Percentiles rank a stretch among this genome's conserved stretches.
These are phyloP conservation scores for Suillus subluteus DNA, from an alignment of 768 basidiomycete genomes.

Conservation along the genomic window DNA sequence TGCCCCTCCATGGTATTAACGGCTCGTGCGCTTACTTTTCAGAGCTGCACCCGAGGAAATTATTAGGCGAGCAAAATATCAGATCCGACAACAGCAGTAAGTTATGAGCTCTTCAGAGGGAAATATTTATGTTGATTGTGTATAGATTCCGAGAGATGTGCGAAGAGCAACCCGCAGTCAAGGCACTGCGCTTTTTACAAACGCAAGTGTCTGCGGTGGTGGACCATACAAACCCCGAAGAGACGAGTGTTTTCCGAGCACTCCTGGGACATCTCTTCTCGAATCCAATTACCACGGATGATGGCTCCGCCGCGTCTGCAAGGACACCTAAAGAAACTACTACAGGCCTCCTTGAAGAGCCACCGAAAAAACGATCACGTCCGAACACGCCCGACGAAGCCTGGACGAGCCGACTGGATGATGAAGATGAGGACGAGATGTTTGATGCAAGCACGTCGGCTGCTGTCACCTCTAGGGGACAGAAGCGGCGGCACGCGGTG, in stretches of 20 bases:
- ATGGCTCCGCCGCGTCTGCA: background rate
- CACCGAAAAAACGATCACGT: constrained; percentile 50
- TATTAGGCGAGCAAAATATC: constrained; percentile 63
- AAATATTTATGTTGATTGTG: background rate
- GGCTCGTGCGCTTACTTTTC: background rate
- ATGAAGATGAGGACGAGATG: constrained; percentile 20
- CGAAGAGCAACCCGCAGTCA: constrained; percentile 55
- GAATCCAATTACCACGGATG: constrained; percentile 25
- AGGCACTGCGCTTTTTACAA: constrained; percentile 74
- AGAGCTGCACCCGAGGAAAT: constrained; percentile 70
- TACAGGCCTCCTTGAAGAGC: constrained; percentile 22
- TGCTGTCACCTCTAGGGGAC: constrained; percentile 11
- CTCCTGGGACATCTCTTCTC: constrained; percentile 67
- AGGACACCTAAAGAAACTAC: background rate
- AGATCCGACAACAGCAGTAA: constrained; percentile 74
- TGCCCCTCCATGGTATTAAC: background rate
- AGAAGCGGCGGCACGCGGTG: constrained; percentile 27
- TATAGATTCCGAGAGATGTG: constrained; percentile 84
- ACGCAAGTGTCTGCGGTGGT: constrained; percentile 71
- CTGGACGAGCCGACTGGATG: constrained; percentile 47
- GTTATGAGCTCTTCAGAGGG: constrained; percentile 24
- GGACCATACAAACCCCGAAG: constrained; percentile 64
- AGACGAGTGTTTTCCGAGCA: constrained; percentile 64
- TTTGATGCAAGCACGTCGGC: background rate
- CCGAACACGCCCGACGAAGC: constrained; percentile 44